phyloP scores from a whole-genome alignment of 805 yeast genomes.

The Saturnispora galanensis region DNA sequence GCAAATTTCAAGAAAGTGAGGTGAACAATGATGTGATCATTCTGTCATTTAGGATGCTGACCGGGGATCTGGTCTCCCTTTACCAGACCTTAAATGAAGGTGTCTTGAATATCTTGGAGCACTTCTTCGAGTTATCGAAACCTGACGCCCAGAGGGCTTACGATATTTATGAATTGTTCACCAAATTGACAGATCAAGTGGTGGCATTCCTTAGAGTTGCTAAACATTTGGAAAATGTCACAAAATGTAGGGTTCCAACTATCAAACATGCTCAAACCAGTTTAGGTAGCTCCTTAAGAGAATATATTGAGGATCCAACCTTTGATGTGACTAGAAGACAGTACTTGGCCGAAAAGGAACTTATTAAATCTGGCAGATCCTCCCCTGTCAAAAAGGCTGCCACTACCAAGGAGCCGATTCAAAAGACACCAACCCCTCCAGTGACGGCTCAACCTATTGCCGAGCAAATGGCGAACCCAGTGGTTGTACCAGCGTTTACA shows the following conservation, averaged over 20 bases:
- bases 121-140: conserved; percentile 86
- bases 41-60: conserved; percentile 78
- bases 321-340: conserved; percentile 74
- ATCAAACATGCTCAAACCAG: conserved; percentile 97
- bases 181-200: conserved; percentile 76
- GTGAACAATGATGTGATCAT: conserved; percentile 75
- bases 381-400: background rate
- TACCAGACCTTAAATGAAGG: conserved; percentile 94
- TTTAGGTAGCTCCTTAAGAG: conserved; percentile 74
- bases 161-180: conserved; percentile 74
- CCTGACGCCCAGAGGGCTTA: conserved; percentile 81
- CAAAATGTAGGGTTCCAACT: conserved; percentile 88
- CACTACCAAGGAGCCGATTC: background rate
- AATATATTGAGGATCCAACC: conserved; percentile 77
- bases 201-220: conserved; percentile 84
- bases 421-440: conserved; percentile 2
- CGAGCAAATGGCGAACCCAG: background rate
- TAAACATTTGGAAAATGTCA: conserved; percentile 75
- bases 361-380: conserved; percentile 17
- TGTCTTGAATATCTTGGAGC: conserved; percentile 85
- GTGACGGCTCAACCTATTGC: too few species aligned
- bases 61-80: conserved; percentile 77
- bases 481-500: background rate
- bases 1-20: conserved; percentile 70
- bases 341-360: conserved; percentile 58